Percentiles rank a stretch among this genome's conserved stretches.
Evolutionary conservation across 192 early-diverging fungal species (phyloP).

Genomic region (Lobulomyces angularis): DNA sequence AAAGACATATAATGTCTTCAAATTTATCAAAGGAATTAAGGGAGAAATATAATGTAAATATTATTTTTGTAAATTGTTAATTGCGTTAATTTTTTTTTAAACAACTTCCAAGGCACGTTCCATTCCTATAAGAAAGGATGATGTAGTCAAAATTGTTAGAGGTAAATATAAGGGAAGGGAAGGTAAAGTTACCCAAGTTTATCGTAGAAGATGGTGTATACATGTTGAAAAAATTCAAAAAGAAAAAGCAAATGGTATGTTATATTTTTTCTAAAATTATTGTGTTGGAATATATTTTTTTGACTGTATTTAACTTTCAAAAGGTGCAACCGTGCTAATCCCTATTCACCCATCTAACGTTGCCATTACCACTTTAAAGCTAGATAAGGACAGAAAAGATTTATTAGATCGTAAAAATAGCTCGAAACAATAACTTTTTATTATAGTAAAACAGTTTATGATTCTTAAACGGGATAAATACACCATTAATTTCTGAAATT

Average conservation of each 20-base stretch:
- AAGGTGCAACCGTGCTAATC: slow-evolving; percentile 67
- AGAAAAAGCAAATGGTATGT: slow-evolving; percentile 91
- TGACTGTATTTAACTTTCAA: not conserved
- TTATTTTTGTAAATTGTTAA: slow-evolving; percentile 9
- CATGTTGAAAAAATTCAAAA: slow-evolving; percentile 92
- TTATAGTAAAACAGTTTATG: not conserved
- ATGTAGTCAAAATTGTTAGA: slow-evolving; percentile 92
- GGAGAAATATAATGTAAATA: slow-evolving; percentile 81
- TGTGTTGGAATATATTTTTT: slow-evolving; percentile 1
- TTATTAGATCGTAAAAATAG: slow-evolving; percentile 80
- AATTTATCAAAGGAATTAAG: slow-evolving; percentile 95
- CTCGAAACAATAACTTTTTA: not conserved
- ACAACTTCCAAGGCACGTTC: slow-evolving; percentile 56
- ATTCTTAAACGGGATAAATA: not conserved
- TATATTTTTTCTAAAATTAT: not conserved
- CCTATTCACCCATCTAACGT: slow-evolving; percentile 99
- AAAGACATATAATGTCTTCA: slow-evolving; percentile 94
- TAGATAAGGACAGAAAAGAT: slow-evolving; percentile 91
- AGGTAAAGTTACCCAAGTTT: slow-evolving; percentile 91
- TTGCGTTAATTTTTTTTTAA: slow-evolving; percentile 7
- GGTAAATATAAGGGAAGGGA: slow-evolving; percentile 94
- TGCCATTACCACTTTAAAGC: slow-evolving; percentile 83
- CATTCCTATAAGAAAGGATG: slow-evolving; percentile 93
- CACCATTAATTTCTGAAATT: not conserved
- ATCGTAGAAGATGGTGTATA: slow-evolving; percentile 99